These are phyloP conservation scores for Vachellia pachyceras DNA, from an alignment of 306 rosid species.

Conservation along the genomic window DNA sequence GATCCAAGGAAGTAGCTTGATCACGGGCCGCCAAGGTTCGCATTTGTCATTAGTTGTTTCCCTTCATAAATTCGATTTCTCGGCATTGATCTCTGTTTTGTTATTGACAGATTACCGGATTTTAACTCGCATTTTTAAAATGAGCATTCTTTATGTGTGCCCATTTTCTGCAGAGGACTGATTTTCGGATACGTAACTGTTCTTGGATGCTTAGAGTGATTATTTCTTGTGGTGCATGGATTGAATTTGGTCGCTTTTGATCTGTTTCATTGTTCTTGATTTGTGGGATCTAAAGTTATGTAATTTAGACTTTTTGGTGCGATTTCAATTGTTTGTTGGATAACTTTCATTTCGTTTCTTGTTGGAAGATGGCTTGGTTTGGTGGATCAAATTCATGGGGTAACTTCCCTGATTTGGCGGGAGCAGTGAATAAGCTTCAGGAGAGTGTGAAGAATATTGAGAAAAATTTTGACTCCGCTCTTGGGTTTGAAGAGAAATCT, in stretches of 20 bases:
- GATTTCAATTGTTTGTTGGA: conserved; percentile 42
- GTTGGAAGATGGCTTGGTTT: conserved; percentile 92
- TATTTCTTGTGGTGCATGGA: not conserved
- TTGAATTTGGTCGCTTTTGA: conserved; percentile 24
- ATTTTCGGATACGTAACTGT: conserved; percentile 16
- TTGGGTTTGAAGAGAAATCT: conserved; percentile 79
- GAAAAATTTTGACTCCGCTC: conserved; percentile 95
- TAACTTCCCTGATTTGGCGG: conserved; percentile 94
- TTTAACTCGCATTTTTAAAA: conserved; percentile 14
- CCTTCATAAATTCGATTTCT: conserved; percentile 22
- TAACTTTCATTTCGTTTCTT: conserved; percentile 40
- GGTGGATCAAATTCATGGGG: conserved; percentile 80
- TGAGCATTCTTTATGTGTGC: not conserved
- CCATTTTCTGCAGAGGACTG: not conserved
- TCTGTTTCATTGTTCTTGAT: not conserved
- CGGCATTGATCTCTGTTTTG: conserved; percentile 42
- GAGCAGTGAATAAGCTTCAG: conserved; percentile 97
- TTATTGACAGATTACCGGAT: conserved; percentile 13
- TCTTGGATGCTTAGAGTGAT: conserved; percentile 3
- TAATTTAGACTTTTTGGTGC: conserved; percentile 32
- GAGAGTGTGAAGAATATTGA: conserved; percentile 99
- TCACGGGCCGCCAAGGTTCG: conserved; percentile 45
- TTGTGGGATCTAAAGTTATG: conserved; percentile 39
- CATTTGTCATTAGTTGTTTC: not conserved
- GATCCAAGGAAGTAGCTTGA: conserved; percentile 34